Base-by-base conservation (phyloP, 2,329 filamentous ascomycete species). In the Sporothrix luriei region DNA sequence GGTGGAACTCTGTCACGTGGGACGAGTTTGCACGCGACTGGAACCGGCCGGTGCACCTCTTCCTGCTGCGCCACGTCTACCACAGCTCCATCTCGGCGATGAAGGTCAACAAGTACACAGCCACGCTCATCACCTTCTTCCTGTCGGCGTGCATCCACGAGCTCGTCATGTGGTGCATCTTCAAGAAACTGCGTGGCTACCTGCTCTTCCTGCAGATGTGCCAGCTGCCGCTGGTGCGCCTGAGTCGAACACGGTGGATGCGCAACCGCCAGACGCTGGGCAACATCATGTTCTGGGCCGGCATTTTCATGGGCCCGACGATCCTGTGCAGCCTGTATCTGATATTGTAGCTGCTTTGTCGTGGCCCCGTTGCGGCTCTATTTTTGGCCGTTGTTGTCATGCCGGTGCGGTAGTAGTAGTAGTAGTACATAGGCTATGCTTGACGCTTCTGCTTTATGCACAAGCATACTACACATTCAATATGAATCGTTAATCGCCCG, bases 1-100 rank as follows among this genome's bases (percentile, higher is more conserved):
- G 87, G 87, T 88, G 87, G 87, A 89, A 89, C 73, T 84, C 71
- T 81, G 82, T 83, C 78, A 71, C 85, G 0, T 92, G 89, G 86
- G 90, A 93, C 75, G 89, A 93, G 76, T 94, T 91, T 75, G 91
- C 91, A 4, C 84, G 91, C 51, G 90, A 93, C 76, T 94, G 91
- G 91, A 94, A 94, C 76, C 79, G 80, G 2, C 91, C 91, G 0
- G 91, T 94, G 4, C 91, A 93, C 76, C 88, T 90, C 74, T 94
- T 94, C 78, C 81, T 94, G 38, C 82, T 93, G 2, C 84, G 91
- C 16, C 91, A 94, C 75, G 91, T 94, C 71, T 94, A 94, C 76
- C 90, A 94, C 79, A 88, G 85, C 59, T 90, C 88, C 59, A 93
- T 94, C 75, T 91, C 88, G 1, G 87, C 89, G 11, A 86, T 93